Percentiles rank a stretch among this genome's conserved stretches.
These are phyloP conservation scores for Sclerotinia spermophila DNA, from an alignment of 2,329 filamentous ascomycete genomes.

Conservation along the genomic window DNA sequence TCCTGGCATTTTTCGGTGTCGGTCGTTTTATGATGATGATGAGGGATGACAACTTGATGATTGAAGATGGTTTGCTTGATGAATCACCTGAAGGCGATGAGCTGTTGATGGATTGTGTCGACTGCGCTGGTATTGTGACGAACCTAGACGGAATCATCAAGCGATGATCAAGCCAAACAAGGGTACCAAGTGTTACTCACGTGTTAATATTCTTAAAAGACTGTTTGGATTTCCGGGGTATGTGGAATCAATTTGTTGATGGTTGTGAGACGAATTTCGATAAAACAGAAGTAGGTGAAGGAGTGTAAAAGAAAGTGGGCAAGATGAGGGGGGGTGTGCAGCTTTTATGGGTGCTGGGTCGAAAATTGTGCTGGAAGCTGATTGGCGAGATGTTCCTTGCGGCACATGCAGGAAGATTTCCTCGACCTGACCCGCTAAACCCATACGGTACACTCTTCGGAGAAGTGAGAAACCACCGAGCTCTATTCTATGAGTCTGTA, in stretches of 20 bases:
- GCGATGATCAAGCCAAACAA: slow-evolving; percentile 32
- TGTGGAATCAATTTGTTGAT: slow-evolving; percentile 31
- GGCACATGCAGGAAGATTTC: slow-evolving; percentile 17
- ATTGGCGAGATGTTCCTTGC: slow-evolving; percentile 15
- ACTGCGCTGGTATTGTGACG: slow-evolving; percentile 25
- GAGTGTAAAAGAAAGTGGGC: slow-evolving; percentile 34
- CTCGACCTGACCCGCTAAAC: slow-evolving; percentile 24
- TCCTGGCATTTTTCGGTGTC: background rate
- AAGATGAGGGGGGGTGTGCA: slow-evolving; percentile 28
- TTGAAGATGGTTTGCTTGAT: slow-evolving; percentile 26
- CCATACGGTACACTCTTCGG: slow-evolving; percentile 20
- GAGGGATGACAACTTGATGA: background rate
- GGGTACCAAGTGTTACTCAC: slow-evolving; percentile 35
- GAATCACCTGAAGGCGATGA: slow-evolving; percentile 23
- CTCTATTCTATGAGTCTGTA: background rate
- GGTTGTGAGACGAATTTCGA: slow-evolving; percentile 21
- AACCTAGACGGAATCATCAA: slow-evolving; percentile 26
- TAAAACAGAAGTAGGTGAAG: slow-evolving; percentile 23
- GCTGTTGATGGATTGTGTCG: slow-evolving; percentile 28
- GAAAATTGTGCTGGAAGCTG: slow-evolving; percentile 16
- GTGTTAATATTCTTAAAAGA: slow-evolving; percentile 29
- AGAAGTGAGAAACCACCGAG: background rate
- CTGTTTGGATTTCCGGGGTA: slow-evolving; percentile 26
- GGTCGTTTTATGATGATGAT: slow-evolving; percentile 1
- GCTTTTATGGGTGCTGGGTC: slow-evolving; percentile 31